phyloP scores from a whole-genome alignment of 2,329 filamentous ascomycete genomes.

The Talaromyces islandicus region DNA sequence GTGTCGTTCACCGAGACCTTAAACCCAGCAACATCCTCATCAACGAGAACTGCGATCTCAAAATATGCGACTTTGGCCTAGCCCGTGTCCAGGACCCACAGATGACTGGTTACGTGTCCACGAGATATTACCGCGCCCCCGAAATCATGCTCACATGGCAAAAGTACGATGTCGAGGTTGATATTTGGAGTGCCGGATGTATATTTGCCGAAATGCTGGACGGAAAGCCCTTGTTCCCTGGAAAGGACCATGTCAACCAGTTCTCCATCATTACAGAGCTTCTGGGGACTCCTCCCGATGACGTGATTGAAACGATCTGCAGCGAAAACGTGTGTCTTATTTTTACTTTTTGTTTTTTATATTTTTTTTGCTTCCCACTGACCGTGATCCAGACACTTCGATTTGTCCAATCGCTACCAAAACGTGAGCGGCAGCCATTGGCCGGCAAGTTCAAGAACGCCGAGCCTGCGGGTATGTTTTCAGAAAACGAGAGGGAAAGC shows the following conservation, averaged over 20 bases:
- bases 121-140: constrained; percentile 94
- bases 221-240: constrained; percentile 95
- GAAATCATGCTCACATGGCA: constrained; percentile 99
- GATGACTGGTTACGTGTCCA: constrained; percentile 99
- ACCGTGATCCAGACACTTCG: constrained; percentile 64
- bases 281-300: constrained; percentile 89
- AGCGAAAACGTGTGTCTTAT: constrained; percentile 76
- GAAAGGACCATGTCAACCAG: constrained; percentile 99
- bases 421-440: constrained; percentile 84
- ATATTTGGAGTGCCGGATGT: constrained; percentile 98
- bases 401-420: constrained; percentile 95
- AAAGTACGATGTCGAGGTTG: constrained; percentile 98
- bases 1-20: constrained; percentile 93
- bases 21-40: constrained; percentile 99
- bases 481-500: background rate
- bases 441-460: constrained; percentile 91
- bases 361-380: background rate
- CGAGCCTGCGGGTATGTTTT: constrained; percentile 66
- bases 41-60: constrained; percentile 98
- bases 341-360: background rate
- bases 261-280: constrained; percentile 99
- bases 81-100: constrained; percentile 97
- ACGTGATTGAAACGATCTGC: constrained; percentile 97
- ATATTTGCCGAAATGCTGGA: constrained; percentile 99
- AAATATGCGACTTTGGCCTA: constrained; percentile 98